Base-by-base conservation (phyloP, 2,329 filamentous ascomycete genomes). In the Colletotrichum euphorbiae region DNA sequence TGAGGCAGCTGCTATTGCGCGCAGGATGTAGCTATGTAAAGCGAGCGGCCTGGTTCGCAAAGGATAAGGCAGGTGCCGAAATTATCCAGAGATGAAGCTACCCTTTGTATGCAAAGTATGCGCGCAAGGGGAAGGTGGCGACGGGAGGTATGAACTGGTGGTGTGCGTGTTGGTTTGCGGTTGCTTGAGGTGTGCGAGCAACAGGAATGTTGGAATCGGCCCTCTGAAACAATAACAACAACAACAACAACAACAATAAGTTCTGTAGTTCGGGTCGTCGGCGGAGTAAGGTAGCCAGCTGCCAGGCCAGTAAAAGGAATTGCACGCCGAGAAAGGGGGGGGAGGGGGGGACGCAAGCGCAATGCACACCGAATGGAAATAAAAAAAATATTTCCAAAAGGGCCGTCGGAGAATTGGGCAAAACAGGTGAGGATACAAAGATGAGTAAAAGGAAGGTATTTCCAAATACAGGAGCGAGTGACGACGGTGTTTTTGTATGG, bases 401-500 rank as follows among this genome's bases (percentile, higher is more conserved):
- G 11, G 28, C 7, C 24, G 42, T 46, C 46, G 45, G 46, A 51
- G 42, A 24, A 42, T 19, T 11, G 19, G 17, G 36, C 28, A 42
- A 24, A 42, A 51, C 31, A 24, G 51, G 38, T 15, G 48, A 59
- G 24, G 21, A 36, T 40, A 45, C 46, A 43, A 15, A 58, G 68
- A 64, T 58, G 62, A 64, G 61, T 64, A 55, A 68, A 62, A 69
- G 57, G 63, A 69, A 67, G 67, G 62, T 69, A 68, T 68, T 69
- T 57, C 21, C 11, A 68, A 48, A 19, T 45, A 21, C 50, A 55
- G 38, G 60, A 45, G 65, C 28, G 68, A 68, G 51, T 54, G 65
- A 70, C 28, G 66, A 43, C 42, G 69, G 64, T 69, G 69, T 65
- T 70, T 70, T 70, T 70, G 69, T 70, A 70, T 67, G 65, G 69